Percentiles rank a stretch among this genome's conserved stretches.
Evolutionary conservation across 768 basidiomycete genomes (phyloP).

Genomic region (Leccinum longicurvipes): DNA sequence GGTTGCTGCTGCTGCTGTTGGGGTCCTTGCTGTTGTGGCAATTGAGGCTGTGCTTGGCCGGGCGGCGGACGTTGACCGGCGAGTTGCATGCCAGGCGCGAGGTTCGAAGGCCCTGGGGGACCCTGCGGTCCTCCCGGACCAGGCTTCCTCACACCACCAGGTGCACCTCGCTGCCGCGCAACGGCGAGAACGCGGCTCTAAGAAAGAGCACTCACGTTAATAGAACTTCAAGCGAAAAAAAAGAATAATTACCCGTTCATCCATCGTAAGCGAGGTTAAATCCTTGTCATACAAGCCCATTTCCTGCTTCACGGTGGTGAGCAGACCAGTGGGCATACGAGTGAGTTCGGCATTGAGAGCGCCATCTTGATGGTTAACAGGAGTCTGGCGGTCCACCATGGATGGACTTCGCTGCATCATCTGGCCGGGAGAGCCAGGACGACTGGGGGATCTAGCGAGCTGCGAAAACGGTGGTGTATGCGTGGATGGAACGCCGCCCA

Average conservation of each 20-base stretch:
- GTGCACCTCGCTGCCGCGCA: slow-evolving; percentile 24
- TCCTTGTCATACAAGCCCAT: slow-evolving; percentile 48
- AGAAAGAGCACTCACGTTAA: slow-evolving; percentile 11
- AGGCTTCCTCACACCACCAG: slow-evolving; percentile 21
- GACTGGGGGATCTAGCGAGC: slow-evolving; percentile 55
- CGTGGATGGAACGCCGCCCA: slow-evolving; percentile 35
- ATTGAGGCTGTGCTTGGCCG: slow-evolving; percentile 26
- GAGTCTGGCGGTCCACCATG: slow-evolving; percentile 45
- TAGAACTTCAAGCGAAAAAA: not conserved
- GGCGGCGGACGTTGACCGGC: slow-evolving; percentile 39
- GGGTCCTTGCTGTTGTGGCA: slow-evolving; percentile 26
- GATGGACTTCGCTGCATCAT: slow-evolving; percentile 60
- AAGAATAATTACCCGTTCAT: slow-evolving; percentile 55
- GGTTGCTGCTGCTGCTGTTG: slow-evolving; percentile 15
- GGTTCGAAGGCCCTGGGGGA: slow-evolving; percentile 26
- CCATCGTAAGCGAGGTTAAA: slow-evolving; percentile 35
- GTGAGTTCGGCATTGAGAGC: slow-evolving; percentile 41
- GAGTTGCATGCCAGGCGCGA: slow-evolving; percentile 34
- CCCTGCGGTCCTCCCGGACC: slow-evolving; percentile 29
- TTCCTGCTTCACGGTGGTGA: slow-evolving; percentile 42
- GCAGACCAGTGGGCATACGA: slow-evolving; percentile 32
- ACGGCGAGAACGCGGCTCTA: slow-evolving; percentile 37
- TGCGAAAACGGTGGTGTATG: slow-evolving; percentile 44
- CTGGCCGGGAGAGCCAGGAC: slow-evolving; percentile 51
- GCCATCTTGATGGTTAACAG: slow-evolving; percentile 25